Evolutionary conservation across 2,329 filamentous ascomycete genomes (phyloP).

Genomic region (Venturia effusa): DNA sequence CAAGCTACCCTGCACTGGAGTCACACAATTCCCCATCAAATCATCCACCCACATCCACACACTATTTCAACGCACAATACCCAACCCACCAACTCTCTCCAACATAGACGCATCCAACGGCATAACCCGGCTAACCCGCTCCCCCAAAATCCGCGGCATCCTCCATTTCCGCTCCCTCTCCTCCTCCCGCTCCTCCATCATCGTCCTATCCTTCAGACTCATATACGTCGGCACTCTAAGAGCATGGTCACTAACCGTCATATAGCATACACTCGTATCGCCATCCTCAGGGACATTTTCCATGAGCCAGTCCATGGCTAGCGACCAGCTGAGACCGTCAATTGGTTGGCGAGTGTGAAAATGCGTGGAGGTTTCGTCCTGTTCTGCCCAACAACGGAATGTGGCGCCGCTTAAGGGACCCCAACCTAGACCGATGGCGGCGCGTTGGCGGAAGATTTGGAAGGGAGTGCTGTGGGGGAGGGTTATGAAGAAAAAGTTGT

Average conservation of each 20-base stretch:
- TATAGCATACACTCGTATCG: background rate
- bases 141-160: background rate
- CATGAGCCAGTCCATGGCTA: background rate
- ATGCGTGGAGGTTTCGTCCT: background rate
- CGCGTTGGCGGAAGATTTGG: background rate
- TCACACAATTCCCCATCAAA: no score
- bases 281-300: background rate
- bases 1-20: no score
- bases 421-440: background rate
- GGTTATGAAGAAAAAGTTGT: background rate
- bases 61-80: background rate
- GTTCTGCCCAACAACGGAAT: background rate
- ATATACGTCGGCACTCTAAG: background rate
- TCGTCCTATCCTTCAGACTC: background rate
- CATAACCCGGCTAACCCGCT: background rate
- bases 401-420: background rate
- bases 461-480: background rate
- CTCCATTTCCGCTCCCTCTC: background rate
- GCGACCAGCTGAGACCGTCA: background rate
- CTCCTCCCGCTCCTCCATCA: background rate
- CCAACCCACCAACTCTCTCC: background rate
- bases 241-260: background rate
- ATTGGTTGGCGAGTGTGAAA: no score
- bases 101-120: background rate
- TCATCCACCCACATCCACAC: background rate